Base-by-base conservation (phyloP, 2,329 filamentous ascomycete genomes). In the Stemphylium vesicarium region DNA sequence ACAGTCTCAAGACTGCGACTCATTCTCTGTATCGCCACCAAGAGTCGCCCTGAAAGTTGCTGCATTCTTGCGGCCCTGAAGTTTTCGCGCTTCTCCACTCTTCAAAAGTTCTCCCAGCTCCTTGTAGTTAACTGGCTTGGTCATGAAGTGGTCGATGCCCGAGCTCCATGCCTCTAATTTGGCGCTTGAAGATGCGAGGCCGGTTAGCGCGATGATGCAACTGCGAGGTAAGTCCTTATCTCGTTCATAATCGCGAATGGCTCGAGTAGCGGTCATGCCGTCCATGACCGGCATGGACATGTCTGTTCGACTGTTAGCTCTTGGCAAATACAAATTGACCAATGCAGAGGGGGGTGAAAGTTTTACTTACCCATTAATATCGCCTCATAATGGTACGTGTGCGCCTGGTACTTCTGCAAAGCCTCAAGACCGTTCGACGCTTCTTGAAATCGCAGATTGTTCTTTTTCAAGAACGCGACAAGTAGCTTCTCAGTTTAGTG, bases 241-340 rank as follows among this genome's bases (percentile, higher is more conserved):
- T 9, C 60, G 51, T 46, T 75, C 72, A 44, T 68, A 63, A 12
- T 69, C 56, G 3, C 74, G 71, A 24, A 75, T 75, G 0, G 66
- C 60, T 7, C 69, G 65, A 3, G 71, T 75, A 13, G 71, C 69
- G 7, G 64, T 64, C 61, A 75, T 69, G 1, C 73, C 72, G 52
- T 75, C 72, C 70, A 76, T 70, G 35, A 74, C 64, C 2, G 72
- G 72, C 72, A 75, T 75, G 1, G 71, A 73, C 50, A 75, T 68
- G 37, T 75, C 72, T 70, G 20, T 22, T 8, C 18, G 15, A 12
- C 20, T 3, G 38, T 60, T 41, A 60, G 37, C 20, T 48, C 36
- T 18, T 2, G 6, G 4, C 12, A 41, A 11, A 41, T 13, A 18
- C 8, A 10, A 9, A 11, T 29, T 11, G 8, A 29, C 26, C 2